Conservation (phyloP, 495 filamentous ascomycete species). For the Aeminium ludgeri region DNA sequence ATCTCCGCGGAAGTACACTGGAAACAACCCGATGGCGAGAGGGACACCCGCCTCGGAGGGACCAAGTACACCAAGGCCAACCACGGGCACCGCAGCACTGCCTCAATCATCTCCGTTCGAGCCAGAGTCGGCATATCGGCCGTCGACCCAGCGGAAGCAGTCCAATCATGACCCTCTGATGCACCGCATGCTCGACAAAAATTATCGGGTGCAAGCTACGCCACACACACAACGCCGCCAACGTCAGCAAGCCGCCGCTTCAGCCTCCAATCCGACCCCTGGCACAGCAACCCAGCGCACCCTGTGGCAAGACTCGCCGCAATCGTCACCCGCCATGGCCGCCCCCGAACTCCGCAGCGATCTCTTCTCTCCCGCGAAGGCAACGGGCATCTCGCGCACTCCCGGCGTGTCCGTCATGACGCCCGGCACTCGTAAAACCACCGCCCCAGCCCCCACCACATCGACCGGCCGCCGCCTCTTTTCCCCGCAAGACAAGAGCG, state of each 20-base stretch:
- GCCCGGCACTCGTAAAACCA: constrained; percentile 11
- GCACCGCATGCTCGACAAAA: constrained; percentile 81
- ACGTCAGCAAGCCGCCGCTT: constrained; percentile 18
- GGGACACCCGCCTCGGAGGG: constrained; percentile 27
- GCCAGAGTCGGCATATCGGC: constrained; percentile 17
- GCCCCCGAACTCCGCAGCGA: constrained; percentile 69
- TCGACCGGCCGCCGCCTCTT: constrained; percentile 14
- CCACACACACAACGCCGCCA: constrained; percentile 43
- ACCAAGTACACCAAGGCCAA: constrained; percentile 30
- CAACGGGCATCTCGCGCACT: constrained; percentile 36
- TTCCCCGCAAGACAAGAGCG: constrained; percentile 19
- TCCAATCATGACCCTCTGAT: constrained; percentile 51
- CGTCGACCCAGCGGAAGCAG: constrained; percentile 14
- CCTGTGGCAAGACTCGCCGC: constrained; percentile 39
- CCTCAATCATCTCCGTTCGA: constrained; percentile 24
- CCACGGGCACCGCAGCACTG: constrained; percentile 1
- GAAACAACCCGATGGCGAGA: constrained; percentile 20
- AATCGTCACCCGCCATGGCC: constrained; percentile 61
- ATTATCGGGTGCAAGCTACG: constrained; percentile 82
- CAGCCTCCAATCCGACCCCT: constrained; percentile 9
- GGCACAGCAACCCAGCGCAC: constrained; percentile 22
- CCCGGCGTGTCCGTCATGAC: constrained; percentile 63
- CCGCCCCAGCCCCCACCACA: constrained; percentile 24
- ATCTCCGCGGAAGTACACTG: constrained; percentile 15
- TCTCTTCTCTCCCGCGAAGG: constrained; percentile 54